These are phyloP conservation scores for Penicillium cosmopolitanum DNA, from an alignment of 495 filamentous ascomycete species.

Conservation along the genomic window DNA sequence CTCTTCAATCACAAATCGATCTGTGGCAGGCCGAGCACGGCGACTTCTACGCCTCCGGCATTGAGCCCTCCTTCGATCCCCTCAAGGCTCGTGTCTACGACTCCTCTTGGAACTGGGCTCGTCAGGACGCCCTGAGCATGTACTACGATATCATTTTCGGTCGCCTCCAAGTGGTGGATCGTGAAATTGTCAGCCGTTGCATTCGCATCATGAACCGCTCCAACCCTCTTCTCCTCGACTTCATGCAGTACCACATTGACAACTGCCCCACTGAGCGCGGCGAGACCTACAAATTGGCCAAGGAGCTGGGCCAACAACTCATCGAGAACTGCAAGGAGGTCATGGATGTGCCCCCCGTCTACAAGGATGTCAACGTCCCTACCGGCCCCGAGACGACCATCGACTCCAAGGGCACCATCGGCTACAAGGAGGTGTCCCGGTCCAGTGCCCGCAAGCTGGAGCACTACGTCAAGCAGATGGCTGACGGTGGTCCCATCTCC, in stretches of 20 bases:
- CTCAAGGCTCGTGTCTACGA: conserved; percentile 97
- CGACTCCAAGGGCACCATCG: conserved; percentile 85
- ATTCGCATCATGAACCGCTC: conserved; percentile 99
- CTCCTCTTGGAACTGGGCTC: conserved; percentile 99
- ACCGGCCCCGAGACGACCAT: conserved; percentile 90
- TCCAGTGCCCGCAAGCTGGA: conserved; percentile 93
- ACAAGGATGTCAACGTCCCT: conserved; percentile 92
- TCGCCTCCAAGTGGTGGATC: conserved; percentile 86
- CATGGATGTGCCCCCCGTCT: conserved; percentile 77
- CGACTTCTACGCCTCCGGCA: conserved; percentile 92
- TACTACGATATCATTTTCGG: conserved; percentile 99
- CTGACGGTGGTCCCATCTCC: conserved; percentile 94
- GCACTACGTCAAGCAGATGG: conserved; percentile 99
- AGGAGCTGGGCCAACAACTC: conserved; percentile 91
- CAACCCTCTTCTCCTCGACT: conserved; percentile 91
- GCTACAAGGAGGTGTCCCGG: conserved; percentile 86
- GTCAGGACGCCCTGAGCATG: conserved; percentile 96
- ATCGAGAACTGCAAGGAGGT: conserved; percentile 98
- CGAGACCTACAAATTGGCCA: conserved; percentile 95
- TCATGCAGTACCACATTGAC: conserved; percentile 99
- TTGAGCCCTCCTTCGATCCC: conserved; percentile 89
- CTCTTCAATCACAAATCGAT: conserved; percentile 90
- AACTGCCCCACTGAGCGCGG: conserved; percentile 96
- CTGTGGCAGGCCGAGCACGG: conserved; percentile 95
- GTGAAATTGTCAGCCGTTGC: conserved; percentile 97